A percentile compares a stretch with the other conserved stretches of the same genome.
Conservation (phyloP, 495 filamentous ascomycete genomes). For the Astrocystis sublimbata region DNA sequence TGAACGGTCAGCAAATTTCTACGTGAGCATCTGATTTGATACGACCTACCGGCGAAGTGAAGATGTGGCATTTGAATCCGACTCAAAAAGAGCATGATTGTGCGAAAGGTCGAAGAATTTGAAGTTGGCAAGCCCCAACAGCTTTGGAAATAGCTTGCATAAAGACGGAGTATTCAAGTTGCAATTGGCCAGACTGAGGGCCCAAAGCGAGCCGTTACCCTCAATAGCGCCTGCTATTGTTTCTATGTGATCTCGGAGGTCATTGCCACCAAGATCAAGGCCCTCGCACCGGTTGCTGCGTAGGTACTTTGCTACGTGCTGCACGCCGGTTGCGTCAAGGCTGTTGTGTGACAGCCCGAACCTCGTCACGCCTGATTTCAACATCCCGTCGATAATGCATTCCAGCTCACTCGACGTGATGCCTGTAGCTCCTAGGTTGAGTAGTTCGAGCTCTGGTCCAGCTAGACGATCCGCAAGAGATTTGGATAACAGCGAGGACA, state of each 20-base stretch:
- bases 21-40: not conserved
- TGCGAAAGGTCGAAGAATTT: constrained; percentile 90
- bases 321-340: constrained; percentile 69
- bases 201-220: constrained; percentile 67
- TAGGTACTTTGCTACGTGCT: constrained; percentile 75
- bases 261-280: constrained; percentile 91
- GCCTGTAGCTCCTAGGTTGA: constrained; percentile 79
- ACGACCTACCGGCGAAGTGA: constrained; percentile 65
- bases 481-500: constrained; percentile 61
- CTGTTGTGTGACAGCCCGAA: constrained; percentile 81
- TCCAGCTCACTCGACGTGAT: constrained; percentile 69
- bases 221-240: constrained; percentile 64
- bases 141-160: constrained; percentile 71
- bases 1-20: constrained; percentile 17
- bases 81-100: constrained; percentile 77
- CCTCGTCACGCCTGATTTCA: constrained; percentile 70
- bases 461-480: constrained; percentile 74
- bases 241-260: constrained; percentile 66
- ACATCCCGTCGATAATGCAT: constrained; percentile 71
- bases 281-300: constrained; percentile 77
- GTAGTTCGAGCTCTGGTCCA: constrained; percentile 74
- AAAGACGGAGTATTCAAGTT: constrained; percentile 71
- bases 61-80: constrained; percentile 70
- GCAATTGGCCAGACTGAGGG: constrained; percentile 85
- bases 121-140: constrained; percentile 71